Evolutionary conservation across 2,329 filamentous ascomycete genomes (phyloP), one percentile per base, ranked within the genome.

Genomic region (Cylindrodendrum hubeiense): DNA sequence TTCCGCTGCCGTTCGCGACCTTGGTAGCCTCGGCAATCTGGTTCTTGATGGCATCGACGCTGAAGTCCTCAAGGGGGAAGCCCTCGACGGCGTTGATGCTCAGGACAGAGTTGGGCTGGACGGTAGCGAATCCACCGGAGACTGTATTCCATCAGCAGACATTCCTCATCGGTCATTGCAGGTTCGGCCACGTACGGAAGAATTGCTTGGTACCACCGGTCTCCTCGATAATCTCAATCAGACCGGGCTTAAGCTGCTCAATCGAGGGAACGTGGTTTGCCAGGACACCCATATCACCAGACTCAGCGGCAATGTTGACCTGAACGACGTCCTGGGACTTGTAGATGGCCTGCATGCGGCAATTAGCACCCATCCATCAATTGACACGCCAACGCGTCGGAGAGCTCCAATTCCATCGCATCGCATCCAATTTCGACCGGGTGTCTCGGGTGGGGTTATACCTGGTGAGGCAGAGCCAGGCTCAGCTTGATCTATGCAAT

Each of bases 61-160:
- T 97, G 88, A 99, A 99, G 79, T 98, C 94, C 84, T 98, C 96
- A 65, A 99, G 85, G 69, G 95, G 87, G 87, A 91, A 98, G 66
- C 93, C 96, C 88, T 99, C 96, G 67, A 97, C 93, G 75, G 96
- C 95, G 85, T 98, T 99, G 88, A 99, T 97, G 92, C 93, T 98
- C 82, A 99, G 87, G 78, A 90, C 84, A 43, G 95, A 98, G 87
- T 94, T 91, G 79, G 96, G 96, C 87, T 99, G 96, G 67, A 99
- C 94, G 76, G 96, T 91, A 77, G 96, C 96, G 79, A 99, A 99
- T 74, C 96, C 96, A 79, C 96, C 96, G 71, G 96, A 97, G 67
- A 98, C 95, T 98, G 67, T 33, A 63, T 65, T 49, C 51, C 65
- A 66, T 76, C 70, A 75, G 73, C 57, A 56, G 53, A 56, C 52